Percentiles rank a stretch among this genome's conserved stretches.
phyloP scores from a whole-genome alignment of 768 basidiomycete genomes.

The Exsudoporus frostii region DNA sequence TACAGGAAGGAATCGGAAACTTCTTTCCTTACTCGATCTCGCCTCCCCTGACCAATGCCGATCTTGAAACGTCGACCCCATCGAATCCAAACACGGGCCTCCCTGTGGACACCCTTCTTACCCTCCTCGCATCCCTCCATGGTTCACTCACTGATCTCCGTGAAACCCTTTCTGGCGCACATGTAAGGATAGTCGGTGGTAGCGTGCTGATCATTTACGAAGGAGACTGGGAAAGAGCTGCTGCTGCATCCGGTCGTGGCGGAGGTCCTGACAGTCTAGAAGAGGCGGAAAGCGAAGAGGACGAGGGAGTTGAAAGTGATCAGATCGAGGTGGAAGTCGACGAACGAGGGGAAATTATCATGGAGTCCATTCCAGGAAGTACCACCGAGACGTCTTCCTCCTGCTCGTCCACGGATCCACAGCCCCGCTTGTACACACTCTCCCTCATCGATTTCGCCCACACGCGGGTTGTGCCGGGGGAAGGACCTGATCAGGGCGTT shows the following conservation, averaged over 20 bases:
- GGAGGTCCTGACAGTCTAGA: constrained; percentile 16
- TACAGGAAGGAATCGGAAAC: constrained; percentile 69
- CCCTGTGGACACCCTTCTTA: constrained; percentile 49
- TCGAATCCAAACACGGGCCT: constrained; percentile 43
- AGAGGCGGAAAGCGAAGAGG: constrained; percentile 32
- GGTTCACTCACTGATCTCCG: constrained; percentile 51
- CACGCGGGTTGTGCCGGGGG: constrained; percentile 59
- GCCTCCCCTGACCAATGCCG: constrained; percentile 7
- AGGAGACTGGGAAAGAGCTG: constrained; percentile 46
- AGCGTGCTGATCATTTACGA: constrained; percentile 84
- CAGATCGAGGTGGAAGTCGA: constrained; percentile 37
- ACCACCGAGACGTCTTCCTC: constrained; percentile 31
- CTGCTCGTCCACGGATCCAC: constrained; percentile 30
- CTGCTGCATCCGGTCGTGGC: constrained; percentile 35
- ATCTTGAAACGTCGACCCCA: not conserved
- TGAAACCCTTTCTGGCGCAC: constrained; percentile 45
- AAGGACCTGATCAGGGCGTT: constrained; percentile 79
- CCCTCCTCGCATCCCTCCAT: constrained; percentile 55
- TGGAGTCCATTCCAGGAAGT: constrained; percentile 18
- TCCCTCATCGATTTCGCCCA: constrained; percentile 96
- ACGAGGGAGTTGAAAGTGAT: constrained; percentile 38
- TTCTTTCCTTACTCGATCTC: constrained; percentile 66
- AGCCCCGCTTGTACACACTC: constrained; percentile 45
- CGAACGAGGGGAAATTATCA: constrained; percentile 22
- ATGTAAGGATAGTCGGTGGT: constrained; percentile 79